Base-by-base conservation (phyloP, 2,329 filamentous ascomycete species). In the Cercospora sojina region DNA sequence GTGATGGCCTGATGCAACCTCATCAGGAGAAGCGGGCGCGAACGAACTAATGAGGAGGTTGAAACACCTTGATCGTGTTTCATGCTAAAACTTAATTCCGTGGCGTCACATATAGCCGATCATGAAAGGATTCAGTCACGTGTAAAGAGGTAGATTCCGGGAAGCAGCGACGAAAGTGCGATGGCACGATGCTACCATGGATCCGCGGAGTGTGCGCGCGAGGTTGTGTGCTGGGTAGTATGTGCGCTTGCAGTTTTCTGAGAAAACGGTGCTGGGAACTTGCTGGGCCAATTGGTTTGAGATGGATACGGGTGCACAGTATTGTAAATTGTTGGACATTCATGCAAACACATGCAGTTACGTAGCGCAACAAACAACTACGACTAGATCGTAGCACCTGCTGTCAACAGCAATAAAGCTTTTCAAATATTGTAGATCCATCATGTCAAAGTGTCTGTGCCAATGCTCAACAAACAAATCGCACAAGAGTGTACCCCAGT, bases 391-490 rank as follows among this genome's bases (percentile, higher is more conserved):
- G 25, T 25, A 60, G 35, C 47, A 32, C 5, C 32, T 53, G 59
- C 59, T 31, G 59, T 61, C 59, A 61, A 61, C 59, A 61, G 59
- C 59, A 61, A 47, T 12, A 6, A 20, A 49, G 41, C 43, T 49
- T 20, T 49, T 13, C 8, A 23, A 49, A 47, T 12, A 49, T 23
- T 23, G 43, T 49, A 18, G 18, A 47, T 12, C n/a, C 41, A 47
- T 47, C 41, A 18, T 49, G 43, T 16, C 43, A 49, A 23, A 20
- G 35, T 2, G 35, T 20, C 18, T 49, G 43, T 49, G 43, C 43
- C 43, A 20, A 13, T 49, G 20, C 20, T 16, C 43, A 49, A 49
- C 43, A 47, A 49, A 49, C 43, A 20, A 20, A 49, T 49, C 18
- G 43, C 43, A 49, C 43, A 49, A 49, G 23, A 49, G 43, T 49